Base-by-base conservation (phyloP, 257 asterid species). In the Capsicum rhomboideum region DNA sequence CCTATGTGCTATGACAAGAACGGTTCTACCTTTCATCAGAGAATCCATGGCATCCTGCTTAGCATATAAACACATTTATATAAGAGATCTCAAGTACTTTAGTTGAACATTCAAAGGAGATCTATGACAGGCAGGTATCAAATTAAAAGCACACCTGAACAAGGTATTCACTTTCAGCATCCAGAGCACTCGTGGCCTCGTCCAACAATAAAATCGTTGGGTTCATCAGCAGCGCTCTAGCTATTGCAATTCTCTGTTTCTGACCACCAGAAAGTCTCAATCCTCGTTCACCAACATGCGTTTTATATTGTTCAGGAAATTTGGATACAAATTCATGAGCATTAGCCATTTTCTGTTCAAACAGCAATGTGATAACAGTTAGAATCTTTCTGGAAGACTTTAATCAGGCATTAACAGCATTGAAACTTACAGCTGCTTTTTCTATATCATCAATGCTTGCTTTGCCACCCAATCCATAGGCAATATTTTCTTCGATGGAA, bases 21-120 rank as follows among this genome's bases (percentile, higher is more conserved):
- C 98, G 0, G 97, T 93, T 86, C 98, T 88, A 16, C 97, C 97
- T 87, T 89, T 88, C 97, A 94, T 93, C 29, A 94, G 90, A 10
- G 97, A 94, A 85, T 95, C 98, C 97, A 95, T 95, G 18, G 98
- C 98, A 82, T 95, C 97, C 96, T 94, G 59, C 83, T 67, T 80
- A 80, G 44, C 21, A 80, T 59, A 61, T 42, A 63, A 12, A 46
- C 42, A 23, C 21, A 16, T 44, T 74, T 46, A 74, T 49, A 49
- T 59, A 75, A 49, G 16, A 14, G 5, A 26, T 26, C 21, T 50
- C 61, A 49, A 0, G 21, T 52, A 14, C 28, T 26, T 50, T 49
- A 75, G 81, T 28, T 26, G 26, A 75, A 50, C 63, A 2, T 26
- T 26, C 9, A 26, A 8, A 4, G 80, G 44, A 46, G 61, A 49